Base-by-base conservation (phyloP, 2,329 filamentous ascomycete species). In the Clonostachys byssicola region DNA sequence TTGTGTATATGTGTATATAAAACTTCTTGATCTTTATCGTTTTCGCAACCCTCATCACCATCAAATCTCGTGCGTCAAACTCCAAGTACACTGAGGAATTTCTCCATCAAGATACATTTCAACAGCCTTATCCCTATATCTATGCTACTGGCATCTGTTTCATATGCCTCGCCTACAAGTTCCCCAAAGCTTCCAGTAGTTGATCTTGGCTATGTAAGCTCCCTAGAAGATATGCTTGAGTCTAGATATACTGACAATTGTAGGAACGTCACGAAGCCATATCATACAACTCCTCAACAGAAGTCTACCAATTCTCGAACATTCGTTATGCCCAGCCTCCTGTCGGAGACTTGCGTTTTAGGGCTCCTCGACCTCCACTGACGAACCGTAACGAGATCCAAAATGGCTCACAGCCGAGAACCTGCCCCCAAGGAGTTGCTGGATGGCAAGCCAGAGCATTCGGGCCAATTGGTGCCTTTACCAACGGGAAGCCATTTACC, bases 321-420 rank as follows among this genome's bases (percentile, higher is more conserved):
- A 63, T 85, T 6, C 80, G 79, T 0, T 84, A 77, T 55, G 80
- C 78, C 3, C 71, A 78, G 47, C 74, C 80, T 33, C 80, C 80
- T 0, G 63, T 78, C n/a, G 75, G 73, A 1, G 60, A 72, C 47
- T 65, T 82, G 43, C 71, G 81, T 12, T 70, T 67, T 52, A 58
- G 61, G 36, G 62, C 68, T 1, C 62, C 66, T 18, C 14, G 7
- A n/a, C 14, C 36, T 18, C 36, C 36, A n/a, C 14, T n/a, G 17
- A 18, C 14, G 14, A n/a, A n/a, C 14, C 14, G 17, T 5, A 8
- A n/a, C 7, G 36, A n/a, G 36, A 18, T 39, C 12, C 36, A 39
- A 18, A 18, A 39, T 39, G 36, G 36, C 12, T 39, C 36, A n/a
- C 14, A 18, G 14, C 17, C 14, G 12, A n/a, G 36, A n/a, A n/a